These are phyloP conservation scores for Plantago elongata DNA, from an alignment of 257 asterid species.

Conservation along the genomic window DNA sequence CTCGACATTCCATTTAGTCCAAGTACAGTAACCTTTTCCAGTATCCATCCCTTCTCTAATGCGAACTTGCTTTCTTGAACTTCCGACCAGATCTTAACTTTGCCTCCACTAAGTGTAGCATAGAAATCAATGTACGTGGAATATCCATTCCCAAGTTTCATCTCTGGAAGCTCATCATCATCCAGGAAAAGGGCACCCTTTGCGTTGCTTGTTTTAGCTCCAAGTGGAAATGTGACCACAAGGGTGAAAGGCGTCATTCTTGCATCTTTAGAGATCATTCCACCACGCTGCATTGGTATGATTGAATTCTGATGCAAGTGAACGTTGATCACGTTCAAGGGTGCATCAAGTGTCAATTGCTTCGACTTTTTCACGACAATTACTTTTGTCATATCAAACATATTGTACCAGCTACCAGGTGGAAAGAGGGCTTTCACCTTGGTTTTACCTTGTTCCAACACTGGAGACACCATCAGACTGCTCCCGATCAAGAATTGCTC, in stretches of 20 bases:
- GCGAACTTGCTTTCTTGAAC: conserved; percentile 72
- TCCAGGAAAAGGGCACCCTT: conserved; percentile 73
- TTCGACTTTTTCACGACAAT: conserved; percentile 37
- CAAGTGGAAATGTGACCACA: conserved; percentile 63
- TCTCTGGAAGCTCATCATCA: conserved; percentile 80
- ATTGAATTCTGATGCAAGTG: conserved; percentile 75
- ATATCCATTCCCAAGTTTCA: conserved; percentile 59
- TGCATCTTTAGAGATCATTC: conserved; percentile 72
- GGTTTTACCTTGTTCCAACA: conserved; percentile 43
- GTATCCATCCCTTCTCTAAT: conserved; percentile 56
- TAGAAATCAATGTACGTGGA: conserved; percentile 64
- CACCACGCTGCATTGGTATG: conserved; percentile 87
- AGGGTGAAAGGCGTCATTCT: conserved; percentile 76
- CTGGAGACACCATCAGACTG: conserved; percentile 83
- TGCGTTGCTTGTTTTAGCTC: conserved; percentile 44
- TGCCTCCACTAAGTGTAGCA: conserved; percentile 44
- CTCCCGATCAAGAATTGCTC: conserved; percentile 81
- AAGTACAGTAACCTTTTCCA: conserved; percentile 66
- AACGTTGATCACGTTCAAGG: conserved; percentile 62
- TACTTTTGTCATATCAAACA: conserved; percentile 69
- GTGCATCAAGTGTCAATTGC: conserved; percentile 54
- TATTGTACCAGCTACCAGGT: conserved; percentile 72
- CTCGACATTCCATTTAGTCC: conserved; percentile 50
- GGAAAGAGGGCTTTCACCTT: conserved; percentile 63
- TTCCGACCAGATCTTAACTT: conserved; percentile 68